These are phyloP conservation scores for Discostella pseudostelligera DNA, from an alignment of 108 stramenopile species.

Conservation along the genomic window DNA sequence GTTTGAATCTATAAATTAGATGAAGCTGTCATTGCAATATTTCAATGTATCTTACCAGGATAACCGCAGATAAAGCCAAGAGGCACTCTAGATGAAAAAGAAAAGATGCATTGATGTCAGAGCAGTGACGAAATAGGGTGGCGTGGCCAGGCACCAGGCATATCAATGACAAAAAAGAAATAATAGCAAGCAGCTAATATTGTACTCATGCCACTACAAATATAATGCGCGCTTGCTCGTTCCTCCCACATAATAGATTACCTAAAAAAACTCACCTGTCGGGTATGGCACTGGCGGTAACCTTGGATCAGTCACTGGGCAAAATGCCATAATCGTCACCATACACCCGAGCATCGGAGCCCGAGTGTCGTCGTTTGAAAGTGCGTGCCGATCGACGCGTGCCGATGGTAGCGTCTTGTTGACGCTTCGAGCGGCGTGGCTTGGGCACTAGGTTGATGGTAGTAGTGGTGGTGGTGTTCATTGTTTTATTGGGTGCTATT, in stretches of 20 bases:
- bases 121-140: too few species aligned
- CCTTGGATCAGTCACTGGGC: conserved; percentile 79
- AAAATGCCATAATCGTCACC: conserved; percentile 86
- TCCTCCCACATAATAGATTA: too few species aligned
- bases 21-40: background rate
- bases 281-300: conserved; percentile 80
- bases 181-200: too few species aligned
- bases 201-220: too few species aligned
- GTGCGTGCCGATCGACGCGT: conserved; percentile 37
- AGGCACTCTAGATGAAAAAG: conserved; percentile 65
- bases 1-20: background rate
- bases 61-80: conserved; percentile 90
- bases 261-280: conserved; percentile 57
- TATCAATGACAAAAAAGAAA: too few species aligned
- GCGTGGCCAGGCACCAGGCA: too few species aligned
- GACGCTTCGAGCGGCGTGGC: conserved; percentile 17
- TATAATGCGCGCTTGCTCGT: too few species aligned
- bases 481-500: background rate
- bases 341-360: conserved; percentile 56
- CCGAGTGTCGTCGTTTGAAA: conserved; percentile 29
- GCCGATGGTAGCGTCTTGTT: conserved; percentile 31
- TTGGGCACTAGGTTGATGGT: background rate
- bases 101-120: background rate
- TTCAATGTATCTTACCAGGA: conserved; percentile 40
- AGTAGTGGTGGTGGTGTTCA: conserved; percentile 6